Percentiles rank a stretch among this genome's conserved stretches.
These are phyloP conservation scores for Astrothelium macrocarpum DNA, from an alignment of 495 filamentous ascomycete species.

Conservation along the genomic window DNA sequence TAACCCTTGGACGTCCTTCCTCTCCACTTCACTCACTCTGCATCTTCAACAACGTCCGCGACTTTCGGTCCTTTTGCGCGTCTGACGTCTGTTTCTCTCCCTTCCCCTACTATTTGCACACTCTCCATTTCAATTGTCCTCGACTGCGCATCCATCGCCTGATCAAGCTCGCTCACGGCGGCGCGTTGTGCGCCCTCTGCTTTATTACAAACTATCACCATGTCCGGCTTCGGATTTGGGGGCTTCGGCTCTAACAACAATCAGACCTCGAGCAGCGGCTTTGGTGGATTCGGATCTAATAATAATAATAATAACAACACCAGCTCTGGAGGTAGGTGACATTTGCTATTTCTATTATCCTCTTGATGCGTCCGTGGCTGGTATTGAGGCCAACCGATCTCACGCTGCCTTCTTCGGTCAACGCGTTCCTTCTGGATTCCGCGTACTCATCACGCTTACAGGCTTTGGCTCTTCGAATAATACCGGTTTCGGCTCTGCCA, in stretches of 20 bases:
- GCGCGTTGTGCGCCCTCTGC: background rate
- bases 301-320: conserved; percentile 13
- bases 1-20: background rate
- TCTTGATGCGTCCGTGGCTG: conserved; percentile 11
- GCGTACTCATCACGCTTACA: conserved; percentile 35
- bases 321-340: conserved; percentile 9
- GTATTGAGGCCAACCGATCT: conserved; percentile 16
- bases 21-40: background rate
- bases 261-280: conserved; percentile 26
- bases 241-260: conserved; percentile 49
- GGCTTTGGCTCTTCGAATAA: conserved; percentile 49
- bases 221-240: conserved; percentile 20
- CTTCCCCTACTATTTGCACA: background rate
- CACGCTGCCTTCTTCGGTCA: conserved; percentile 17
- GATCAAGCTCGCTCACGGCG: background rate
- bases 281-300: conserved; percentile 23
- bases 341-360: background rate
- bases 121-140: background rate
- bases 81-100: background rate
- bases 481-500: conserved; percentile 27
- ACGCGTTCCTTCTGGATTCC: conserved; percentile 26
- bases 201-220: background rate
- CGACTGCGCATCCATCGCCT: background rate
- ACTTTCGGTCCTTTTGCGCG: background rate
- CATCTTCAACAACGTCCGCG: background rate